Base-by-base conservation (phyloP, 2,329 filamentous ascomycete species). In the Cercospora brassicicola region DNA sequence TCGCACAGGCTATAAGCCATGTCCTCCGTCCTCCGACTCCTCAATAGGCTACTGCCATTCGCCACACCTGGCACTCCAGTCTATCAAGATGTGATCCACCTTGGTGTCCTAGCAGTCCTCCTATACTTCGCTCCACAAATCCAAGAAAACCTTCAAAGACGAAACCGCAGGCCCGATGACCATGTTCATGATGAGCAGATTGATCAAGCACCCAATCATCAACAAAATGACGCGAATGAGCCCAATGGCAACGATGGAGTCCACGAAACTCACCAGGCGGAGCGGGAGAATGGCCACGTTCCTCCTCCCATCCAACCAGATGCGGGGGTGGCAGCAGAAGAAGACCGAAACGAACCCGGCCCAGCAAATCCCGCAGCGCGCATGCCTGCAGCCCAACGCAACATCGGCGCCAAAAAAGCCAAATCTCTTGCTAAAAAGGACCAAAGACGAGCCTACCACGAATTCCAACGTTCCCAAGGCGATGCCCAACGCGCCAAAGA, bases 371-470 rank as follows among this genome's bases (percentile, higher is more conserved):
- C 63, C 13, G 59, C 55, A 26, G 59, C 68, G 11, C 7, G 62
- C 60, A 63, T 65, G 62, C 42, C 64, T 42, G 63, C 70, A 31
- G 30, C 66, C 9, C 70, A 71, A 65, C 71, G 74, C 59, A 74
- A 75, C 56, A 78, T 85, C 23, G 83, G 83, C 64, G 80, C 82
- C 10, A 85, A 85, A 70, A 84, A 85, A 71, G 82, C 82, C 1
- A 83, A 82, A 64, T 82, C 81, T 2, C 77, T 85, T 7, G 82
- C 82, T 0, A 79, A 81, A 18, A 78, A 78, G 64, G 82, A 85
- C 67, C 78, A 80, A 62, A 74, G 77, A 9, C 71, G 80, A 23
- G 80, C 80, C 4, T 85, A 85, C 73, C 79, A 85, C 72, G 84
- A 85, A 70, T 85, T 85, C 71, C 77, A 81, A 68, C 78, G 82